Base-by-base conservation (phyloP, 805 yeast species). In the Myxozyma neglecta region DNA sequence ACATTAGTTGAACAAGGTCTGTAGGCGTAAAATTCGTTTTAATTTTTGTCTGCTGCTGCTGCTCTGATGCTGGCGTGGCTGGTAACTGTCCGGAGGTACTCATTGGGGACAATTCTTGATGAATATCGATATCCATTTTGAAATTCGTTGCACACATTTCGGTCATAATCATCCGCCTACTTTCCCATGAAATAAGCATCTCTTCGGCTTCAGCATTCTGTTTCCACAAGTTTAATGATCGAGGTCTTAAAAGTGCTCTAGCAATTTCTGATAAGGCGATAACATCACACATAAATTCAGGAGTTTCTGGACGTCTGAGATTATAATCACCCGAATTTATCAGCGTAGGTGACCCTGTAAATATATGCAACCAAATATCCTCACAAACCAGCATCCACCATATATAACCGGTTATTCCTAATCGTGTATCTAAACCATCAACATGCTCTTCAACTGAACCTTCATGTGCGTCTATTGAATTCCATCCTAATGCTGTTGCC, bases 361-460 rank as follows among this genome's bases (percentile, higher is more conserved):
- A 59, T 16, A 53, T 50, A 34, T 53, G 56, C 13, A 54, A 51
- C 63, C 63, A 59, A 1, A 59, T 59, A 32, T 59, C 63, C 20
- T 59, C 59, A 42, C 63, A 59, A 10, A 55, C 55, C 10, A 59
- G 52, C 18, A 45, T 48, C 63, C 63, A 59, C 63, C 63, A 59
- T 32, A 59, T 8, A 32, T 53, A 50, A 29, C 49, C 63, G 13
- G 63, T 59, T 55, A 48, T 59, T 9, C 59, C 50, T 18, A 45
- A 37, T 2, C 10, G 32, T 2, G 18, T 35, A 24, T 16, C 32
- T n/a, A 18, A 13, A 32, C 24, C 46, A 16, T 51, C 55, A 1
- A 29, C 55, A 13, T 18, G 46, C 14, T 34, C 36, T 20, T 34
- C 55, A 4, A 14, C 16, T 13, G 16, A 11, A 10, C 29, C 35